A percentile compares a stretch with the other conserved stretches of the same genome.
Evolutionary conservation across 768 basidiomycete genomes (phyloP).

Genomic region (Amanita subjunquillea): DNA sequence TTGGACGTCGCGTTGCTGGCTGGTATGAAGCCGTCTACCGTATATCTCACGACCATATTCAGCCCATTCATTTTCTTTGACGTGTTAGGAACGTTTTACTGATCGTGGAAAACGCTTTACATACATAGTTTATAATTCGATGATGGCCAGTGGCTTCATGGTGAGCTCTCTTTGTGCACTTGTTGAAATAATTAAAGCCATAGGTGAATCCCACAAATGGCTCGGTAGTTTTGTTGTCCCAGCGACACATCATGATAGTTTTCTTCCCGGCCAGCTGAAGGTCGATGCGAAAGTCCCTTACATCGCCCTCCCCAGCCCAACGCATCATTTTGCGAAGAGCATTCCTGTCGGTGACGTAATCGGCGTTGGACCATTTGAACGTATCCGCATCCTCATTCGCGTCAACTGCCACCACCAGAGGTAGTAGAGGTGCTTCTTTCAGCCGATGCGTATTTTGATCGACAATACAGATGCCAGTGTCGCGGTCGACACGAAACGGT

Average conservation of each 20-base stretch:
- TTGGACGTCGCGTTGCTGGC: not conserved
- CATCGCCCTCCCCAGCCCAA: slow-evolving; percentile 34
- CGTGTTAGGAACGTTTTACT: not conserved
- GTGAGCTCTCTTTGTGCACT: slow-evolving; percentile 31
- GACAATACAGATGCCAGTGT: slow-evolving; percentile 35
- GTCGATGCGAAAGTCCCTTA: slow-evolving; percentile 58
- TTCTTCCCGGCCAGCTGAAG: slow-evolving; percentile 30
- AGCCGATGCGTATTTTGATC: slow-evolving; percentile 52
- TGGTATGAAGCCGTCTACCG: slow-evolving; percentile 27
- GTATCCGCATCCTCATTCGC: slow-evolving; percentile 19
- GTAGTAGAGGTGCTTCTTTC: slow-evolving; percentile 29
- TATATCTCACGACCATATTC: slow-evolving; percentile 48
- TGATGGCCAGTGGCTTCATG: slow-evolving; percentile 48
- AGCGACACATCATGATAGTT: not conserved
- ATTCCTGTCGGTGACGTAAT: slow-evolving; percentile 57
- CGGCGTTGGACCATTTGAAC: slow-evolving; percentile 33
- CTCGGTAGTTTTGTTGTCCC: slow-evolving; percentile 4
- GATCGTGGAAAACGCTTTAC: slow-evolving; percentile 11
- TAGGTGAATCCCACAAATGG: slow-evolving; percentile 30
- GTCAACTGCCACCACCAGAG: slow-evolving; percentile 53
- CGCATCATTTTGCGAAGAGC: slow-evolving; percentile 51
- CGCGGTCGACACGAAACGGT: slow-evolving; percentile 46
- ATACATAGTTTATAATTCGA: slow-evolving; percentile 52
- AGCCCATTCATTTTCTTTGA: slow-evolving; percentile 46
- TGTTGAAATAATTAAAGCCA: slow-evolving; percentile 55